These are phyloP conservation scores for Rutstroemia sp. DNA, from an alignment of 2,329 filamentous ascomycete species.

Conservation along the genomic window DNA sequence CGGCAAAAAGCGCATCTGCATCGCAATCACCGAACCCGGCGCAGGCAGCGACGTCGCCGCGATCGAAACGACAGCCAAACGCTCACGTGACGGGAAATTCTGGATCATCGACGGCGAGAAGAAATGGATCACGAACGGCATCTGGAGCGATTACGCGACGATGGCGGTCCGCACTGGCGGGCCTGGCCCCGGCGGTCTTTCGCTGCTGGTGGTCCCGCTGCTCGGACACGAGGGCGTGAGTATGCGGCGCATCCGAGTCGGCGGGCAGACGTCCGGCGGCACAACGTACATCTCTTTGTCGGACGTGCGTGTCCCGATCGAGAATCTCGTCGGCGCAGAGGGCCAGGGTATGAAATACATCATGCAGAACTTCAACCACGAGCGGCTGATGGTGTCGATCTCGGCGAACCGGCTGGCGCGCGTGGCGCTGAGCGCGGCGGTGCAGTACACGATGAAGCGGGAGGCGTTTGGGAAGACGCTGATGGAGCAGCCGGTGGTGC, in stretches of 20 bases:
- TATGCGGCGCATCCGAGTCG: constrained; percentile 61
- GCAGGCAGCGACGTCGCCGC: constrained; percentile 69
- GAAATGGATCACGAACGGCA: constrained; percentile 67
- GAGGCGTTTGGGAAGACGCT: constrained; percentile 62
- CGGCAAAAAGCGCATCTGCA: constrained; percentile 60
- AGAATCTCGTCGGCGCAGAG: constrained; percentile 63
- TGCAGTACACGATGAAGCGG: constrained; percentile 56
- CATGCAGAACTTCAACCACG: constrained; percentile 78
- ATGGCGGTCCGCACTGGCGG: constrained; percentile 65
- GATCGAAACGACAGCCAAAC: constrained; percentile 60
- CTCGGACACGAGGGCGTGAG: constrained; percentile 58
- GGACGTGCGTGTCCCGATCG: constrained; percentile 63
- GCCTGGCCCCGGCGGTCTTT: constrained; percentile 56
- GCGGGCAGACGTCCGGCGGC: constrained; percentile 56
- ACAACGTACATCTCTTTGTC: constrained; percentile 73
- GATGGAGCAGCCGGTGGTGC: constrained; percentile 67
- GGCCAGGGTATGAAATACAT: constrained; percentile 67
- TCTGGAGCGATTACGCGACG: constrained; percentile 59
- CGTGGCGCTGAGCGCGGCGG: constrained; percentile 51
- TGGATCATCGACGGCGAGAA: constrained; percentile 70
- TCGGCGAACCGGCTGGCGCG: constrained; percentile 54
- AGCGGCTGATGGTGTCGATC: constrained; percentile 60
- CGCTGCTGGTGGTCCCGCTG: constrained; percentile 63
- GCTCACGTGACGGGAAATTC: constrained; percentile 53
- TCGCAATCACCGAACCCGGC: constrained; percentile 72